Percentiles rank a stretch among this genome's conserved stretches.
phyloP scores from a whole-genome alignment of 805 yeast species.

The Dipodascopsis uninucleata region DNA sequence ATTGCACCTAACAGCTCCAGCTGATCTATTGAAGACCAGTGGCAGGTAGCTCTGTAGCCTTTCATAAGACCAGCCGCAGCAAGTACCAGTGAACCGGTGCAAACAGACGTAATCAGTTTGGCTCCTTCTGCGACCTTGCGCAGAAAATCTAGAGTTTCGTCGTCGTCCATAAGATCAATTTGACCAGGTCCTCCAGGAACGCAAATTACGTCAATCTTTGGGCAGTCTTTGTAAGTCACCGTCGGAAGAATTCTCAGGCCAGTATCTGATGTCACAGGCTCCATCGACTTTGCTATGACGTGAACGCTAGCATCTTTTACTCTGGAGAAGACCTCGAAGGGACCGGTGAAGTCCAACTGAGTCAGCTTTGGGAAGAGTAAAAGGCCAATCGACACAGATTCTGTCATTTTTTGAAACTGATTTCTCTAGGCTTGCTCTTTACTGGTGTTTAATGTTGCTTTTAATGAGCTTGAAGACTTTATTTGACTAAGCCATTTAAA shows the following conservation, averaged over 20 bases:
- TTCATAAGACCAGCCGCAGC: conserved; percentile 8
- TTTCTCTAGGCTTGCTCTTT: too few species aligned
- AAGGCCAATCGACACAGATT: conserved; percentile 2
- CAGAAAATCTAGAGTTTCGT: conserved; percentile 5
- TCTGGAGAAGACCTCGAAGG: conserved; percentile 8
- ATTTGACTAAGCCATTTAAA: too few species aligned
- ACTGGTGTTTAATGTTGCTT: too few species aligned
- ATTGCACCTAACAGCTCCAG: conserved; percentile 8
- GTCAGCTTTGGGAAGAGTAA: conserved; percentile 7
- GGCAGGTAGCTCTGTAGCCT: conserved; percentile 4
- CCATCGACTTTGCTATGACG: conserved; percentile 2
- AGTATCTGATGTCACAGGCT: conserved; percentile 2
- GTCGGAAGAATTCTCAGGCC: conserved; percentile 7
- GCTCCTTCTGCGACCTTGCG: background rate
- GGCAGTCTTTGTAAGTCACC: conserved; percentile 1
- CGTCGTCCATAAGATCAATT: conserved; percentile 3
- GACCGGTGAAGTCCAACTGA: conserved; percentile 10
- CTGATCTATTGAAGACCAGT: conserved; percentile 8
- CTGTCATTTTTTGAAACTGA: too few species aligned
- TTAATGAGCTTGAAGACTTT: too few species aligned
- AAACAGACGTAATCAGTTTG: conserved; percentile 7
- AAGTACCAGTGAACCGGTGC: conserved; percentile 9
- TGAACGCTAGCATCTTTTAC: background rate
- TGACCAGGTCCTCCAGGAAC: conserved; percentile 11
- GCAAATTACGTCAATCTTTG: conserved; percentile 7